These are phyloP conservation scores for Citrus sinensis DNA, from an alignment of 345 rosid species.

Conservation along the genomic window DNA sequence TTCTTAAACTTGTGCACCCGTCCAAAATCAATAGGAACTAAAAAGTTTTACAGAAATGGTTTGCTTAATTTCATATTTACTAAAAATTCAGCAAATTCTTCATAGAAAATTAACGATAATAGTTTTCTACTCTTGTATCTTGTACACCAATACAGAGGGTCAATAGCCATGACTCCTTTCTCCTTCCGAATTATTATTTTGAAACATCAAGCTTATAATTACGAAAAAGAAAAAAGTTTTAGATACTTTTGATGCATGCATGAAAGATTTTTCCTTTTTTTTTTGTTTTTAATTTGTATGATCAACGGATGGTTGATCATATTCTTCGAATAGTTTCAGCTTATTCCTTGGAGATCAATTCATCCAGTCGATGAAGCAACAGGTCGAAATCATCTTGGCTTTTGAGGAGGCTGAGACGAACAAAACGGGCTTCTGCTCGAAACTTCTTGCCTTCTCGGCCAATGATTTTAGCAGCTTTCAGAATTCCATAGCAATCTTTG, in stretches of 20 bases:
- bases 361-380: slow-evolving; percentile 27
- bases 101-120: no score
- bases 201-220: neutral
- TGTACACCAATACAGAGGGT: neutral
- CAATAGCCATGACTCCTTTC: slow-evolving; percentile 8
- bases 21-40: no score
- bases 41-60: neutral
- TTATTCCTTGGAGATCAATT: slow-evolving; percentile 25
- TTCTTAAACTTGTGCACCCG: no score
- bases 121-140: neutral
- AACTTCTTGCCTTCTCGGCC: slow-evolving; percentile 42
- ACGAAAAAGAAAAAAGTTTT: no score
- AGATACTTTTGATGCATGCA: no score
- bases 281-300: neutral
- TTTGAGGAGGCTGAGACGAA: slow-evolving; percentile 53
- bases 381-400: slow-evolving; percentile 59
- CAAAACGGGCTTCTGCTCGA: slow-evolving; percentile 32
- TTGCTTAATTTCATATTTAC: neutral
- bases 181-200: neutral
- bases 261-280: no score
- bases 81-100: neutral
- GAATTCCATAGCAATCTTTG: slow-evolving; percentile 37
- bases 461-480: slow-evolving; percentile 42
- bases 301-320: neutral
- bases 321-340: slow-evolving; percentile 7